Evolutionary conservation across 139 green algal species (phyloP).

Genomic region (Chlamydomonas eustigma): DNA sequence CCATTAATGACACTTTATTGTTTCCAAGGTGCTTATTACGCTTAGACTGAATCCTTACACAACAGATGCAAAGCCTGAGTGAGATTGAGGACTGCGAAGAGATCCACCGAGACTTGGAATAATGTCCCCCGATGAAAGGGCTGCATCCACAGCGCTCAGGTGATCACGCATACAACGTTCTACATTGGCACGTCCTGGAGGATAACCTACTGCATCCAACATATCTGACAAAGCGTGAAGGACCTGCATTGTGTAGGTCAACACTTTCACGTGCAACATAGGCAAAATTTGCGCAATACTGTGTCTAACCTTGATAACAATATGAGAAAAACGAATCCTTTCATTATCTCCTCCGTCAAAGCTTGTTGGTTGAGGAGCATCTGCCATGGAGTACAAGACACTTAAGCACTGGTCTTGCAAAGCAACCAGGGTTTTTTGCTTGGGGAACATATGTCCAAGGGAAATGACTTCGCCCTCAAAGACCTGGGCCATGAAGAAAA

Average conservation of each 20-base stretch:
- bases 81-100: too few relatives aligned
- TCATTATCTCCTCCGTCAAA: background rate
- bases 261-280: background rate
- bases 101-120: background rate
- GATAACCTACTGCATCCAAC: constrained; percentile 1
- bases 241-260: background rate
- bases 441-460: constrained; percentile 29
- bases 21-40: too few relatives aligned
- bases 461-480: constrained; percentile 22
- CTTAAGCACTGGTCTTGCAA: constrained; percentile 33
- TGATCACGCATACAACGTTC: constrained; percentile 11
- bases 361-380: background rate
- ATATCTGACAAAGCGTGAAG: constrained; percentile 6
- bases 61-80: too few relatives aligned
- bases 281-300: background rate
- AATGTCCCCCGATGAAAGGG: background rate
- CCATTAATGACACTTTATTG: too few relatives aligned
- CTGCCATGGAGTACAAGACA: constrained; percentile 14
- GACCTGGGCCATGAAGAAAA: constrained; percentile 17
- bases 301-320: background rate
- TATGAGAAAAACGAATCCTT: background rate
- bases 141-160: background rate
- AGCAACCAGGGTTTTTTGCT: constrained; percentile 15
- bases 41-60: too few relatives aligned
- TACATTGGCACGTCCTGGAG: background rate